Conservation (phyloP, 1,284 basidiomycete genomes). For the Porogramme epimiltina region DNA sequence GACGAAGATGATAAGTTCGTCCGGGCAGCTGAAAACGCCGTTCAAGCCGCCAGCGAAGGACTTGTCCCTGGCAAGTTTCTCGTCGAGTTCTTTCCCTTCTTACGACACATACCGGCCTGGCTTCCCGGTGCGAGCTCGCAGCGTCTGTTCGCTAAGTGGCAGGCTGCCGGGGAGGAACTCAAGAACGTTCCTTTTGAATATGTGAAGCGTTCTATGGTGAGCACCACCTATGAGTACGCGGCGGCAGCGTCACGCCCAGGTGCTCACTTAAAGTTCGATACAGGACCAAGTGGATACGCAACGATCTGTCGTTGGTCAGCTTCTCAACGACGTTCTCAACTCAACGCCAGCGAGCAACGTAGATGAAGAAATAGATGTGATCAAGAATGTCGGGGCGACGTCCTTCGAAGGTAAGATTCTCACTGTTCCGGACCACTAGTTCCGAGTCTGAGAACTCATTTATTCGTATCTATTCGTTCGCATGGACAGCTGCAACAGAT, state of each 20-base stretch:
- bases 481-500: background rate
- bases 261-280: background rate
- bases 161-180: background rate
- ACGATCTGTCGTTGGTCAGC: background rate
- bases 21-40: conserved; percentile 7
- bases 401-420: conserved; percentile 7
- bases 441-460: no score
- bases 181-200: background rate
- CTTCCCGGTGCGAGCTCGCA: background rate
- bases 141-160: background rate
- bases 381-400: conserved; percentile 2
- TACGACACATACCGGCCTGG: conserved; percentile 6
- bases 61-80: background rate
- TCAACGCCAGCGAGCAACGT: background rate
- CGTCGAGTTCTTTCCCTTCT: conserved; percentile 7
- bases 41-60: background rate
- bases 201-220: background rate
- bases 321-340: background rate
- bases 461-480: no score
- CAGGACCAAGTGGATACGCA: background rate
- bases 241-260: background rate
- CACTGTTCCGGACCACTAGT: background rate
- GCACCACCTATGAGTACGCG: background rate
- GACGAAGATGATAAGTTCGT: conserved; percentile 7
- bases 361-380: background rate